Evolutionary conservation across 2,329 filamentous ascomycete species (phyloP).

Genomic region (Xylariales sp.): DNA sequence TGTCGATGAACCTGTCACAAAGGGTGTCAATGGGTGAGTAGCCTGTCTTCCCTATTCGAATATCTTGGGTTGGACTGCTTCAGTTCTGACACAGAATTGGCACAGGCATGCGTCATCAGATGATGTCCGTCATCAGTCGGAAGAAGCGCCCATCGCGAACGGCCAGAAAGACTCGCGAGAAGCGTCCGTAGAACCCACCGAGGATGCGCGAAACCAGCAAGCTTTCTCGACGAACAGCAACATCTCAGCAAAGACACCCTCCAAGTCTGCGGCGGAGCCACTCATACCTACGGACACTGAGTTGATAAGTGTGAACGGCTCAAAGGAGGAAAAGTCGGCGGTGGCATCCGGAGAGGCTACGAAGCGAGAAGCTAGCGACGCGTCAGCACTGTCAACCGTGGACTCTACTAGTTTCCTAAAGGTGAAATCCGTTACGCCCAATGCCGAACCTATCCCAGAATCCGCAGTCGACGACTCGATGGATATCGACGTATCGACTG

Average conservation of each 20-base stretch:
- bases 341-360: background rate
- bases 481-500: constrained; percentile 24
- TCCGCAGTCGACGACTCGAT: constrained; percentile 19
- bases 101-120: too few relatives aligned
- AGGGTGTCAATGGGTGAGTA: constrained; percentile 54
- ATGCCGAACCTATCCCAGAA: constrained; percentile 3
- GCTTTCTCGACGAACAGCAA: constrained; percentile 19
- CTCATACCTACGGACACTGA: too few relatives aligned
- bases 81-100: background rate
- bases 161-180: constrained; percentile 15
- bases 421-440: background rate
- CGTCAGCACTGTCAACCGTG: too few relatives aligned
- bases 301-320: constrained; percentile 16
- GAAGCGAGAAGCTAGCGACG: background rate
- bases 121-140: constrained; percentile 13
- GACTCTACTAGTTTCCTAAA: background rate
- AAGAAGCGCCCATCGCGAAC: constrained; percentile 17
- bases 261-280: constrained; percentile 12
- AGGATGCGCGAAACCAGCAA: constrained; percentile 16
- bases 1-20: constrained; percentile 37
- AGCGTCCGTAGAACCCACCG: too few relatives aligned
- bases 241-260: constrained; percentile 12
- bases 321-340: constrained; percentile 10
- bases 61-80: background rate
- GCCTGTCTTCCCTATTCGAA: background rate